A percentile compares a stretch with the other conserved stretches of the same genome.
phyloP scores from a whole-genome alignment of 2,329 filamentous ascomycete genomes.

The Trichoderma simmonsii region DNA sequence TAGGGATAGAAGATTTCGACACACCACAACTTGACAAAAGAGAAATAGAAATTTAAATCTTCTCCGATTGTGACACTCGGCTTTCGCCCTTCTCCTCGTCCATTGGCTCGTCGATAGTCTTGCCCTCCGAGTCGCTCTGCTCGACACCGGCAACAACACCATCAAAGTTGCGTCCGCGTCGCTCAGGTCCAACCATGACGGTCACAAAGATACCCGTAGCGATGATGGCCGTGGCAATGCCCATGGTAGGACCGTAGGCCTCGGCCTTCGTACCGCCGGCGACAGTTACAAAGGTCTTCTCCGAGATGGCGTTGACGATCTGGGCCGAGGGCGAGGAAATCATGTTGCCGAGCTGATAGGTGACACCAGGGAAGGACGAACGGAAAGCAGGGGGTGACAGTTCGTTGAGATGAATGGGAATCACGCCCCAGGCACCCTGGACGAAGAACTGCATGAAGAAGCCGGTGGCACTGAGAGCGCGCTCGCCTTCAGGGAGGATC shows the following conservation, averaged over 20 bases:
- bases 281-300: conserved; percentile 55
- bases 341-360: conserved; percentile 71
- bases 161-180: conserved; percentile 68
- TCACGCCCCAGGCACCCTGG: conserved; percentile 64
- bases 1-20: background rate
- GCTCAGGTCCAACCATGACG: conserved; percentile 69
- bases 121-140: conserved; percentile 22
- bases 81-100: conserved; percentile 31
- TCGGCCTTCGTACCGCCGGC: conserved; percentile 56
- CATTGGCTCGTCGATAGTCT: conserved; percentile 24
- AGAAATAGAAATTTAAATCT: background rate
- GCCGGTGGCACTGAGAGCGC: conserved; percentile 58
- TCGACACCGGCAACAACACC: conserved; percentile 44
- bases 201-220: conserved; percentile 66
- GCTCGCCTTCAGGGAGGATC: conserved; percentile 62
- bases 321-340: conserved; percentile 69
- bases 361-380: conserved; percentile 67
- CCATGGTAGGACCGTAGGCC: conserved; percentile 74
- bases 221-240: conserved; percentile 72
- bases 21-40: background rate
- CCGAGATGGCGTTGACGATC: conserved; percentile 73
- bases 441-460: conserved; percentile 69
- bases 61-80: background rate
- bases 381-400: conserved; percentile 67
- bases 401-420: conserved; percentile 72